phyloP scores from a whole-genome alignment of 129 eudicot species.

The Calendula officinalis region DNA sequence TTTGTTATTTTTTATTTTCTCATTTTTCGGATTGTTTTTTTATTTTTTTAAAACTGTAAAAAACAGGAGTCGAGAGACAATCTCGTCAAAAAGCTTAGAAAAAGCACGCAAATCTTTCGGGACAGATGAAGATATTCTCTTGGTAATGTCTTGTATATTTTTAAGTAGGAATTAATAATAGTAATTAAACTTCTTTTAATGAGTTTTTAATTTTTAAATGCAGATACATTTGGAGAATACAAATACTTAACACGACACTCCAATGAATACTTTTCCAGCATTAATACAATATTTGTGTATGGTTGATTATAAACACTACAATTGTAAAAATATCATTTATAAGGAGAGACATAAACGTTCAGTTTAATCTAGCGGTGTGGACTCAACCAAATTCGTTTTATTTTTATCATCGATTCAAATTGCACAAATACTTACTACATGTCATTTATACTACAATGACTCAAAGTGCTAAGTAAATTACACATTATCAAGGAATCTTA shows the following conservation, averaged over 20 bases:
- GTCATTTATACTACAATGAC: no score
- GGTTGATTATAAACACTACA: no score
- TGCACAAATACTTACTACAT: no score
- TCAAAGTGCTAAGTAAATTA: no score
- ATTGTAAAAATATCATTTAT: no score
- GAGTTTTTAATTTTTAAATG: slow-evolving; percentile 14
- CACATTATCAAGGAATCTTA: no score
- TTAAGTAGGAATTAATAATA: background rate
- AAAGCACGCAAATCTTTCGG: slow-evolving; percentile 93
- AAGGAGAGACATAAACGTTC: no score
- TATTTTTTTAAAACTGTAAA: slow-evolving; percentile 1
- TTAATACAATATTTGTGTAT: no score
- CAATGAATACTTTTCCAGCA: slow-evolving; percentile 5
- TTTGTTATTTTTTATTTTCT: background rate
- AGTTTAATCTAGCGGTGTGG: no score
- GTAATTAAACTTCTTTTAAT: background rate
- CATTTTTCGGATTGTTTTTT: background rate
- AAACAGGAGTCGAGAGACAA: slow-evolving; percentile 56
- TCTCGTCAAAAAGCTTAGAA: slow-evolving; percentile 65
- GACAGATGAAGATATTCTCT: slow-evolving; percentile 88
- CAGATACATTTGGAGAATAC: slow-evolving; percentile 29
- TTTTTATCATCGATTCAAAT: no score
- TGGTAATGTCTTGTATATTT: slow-evolving; percentile 47
- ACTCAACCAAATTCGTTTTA: no score
- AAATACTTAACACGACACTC: background rate